phyloP scores from a whole-genome alignment of 768 basidiomycete genomes.

The Crucibulum laeve region DNA sequence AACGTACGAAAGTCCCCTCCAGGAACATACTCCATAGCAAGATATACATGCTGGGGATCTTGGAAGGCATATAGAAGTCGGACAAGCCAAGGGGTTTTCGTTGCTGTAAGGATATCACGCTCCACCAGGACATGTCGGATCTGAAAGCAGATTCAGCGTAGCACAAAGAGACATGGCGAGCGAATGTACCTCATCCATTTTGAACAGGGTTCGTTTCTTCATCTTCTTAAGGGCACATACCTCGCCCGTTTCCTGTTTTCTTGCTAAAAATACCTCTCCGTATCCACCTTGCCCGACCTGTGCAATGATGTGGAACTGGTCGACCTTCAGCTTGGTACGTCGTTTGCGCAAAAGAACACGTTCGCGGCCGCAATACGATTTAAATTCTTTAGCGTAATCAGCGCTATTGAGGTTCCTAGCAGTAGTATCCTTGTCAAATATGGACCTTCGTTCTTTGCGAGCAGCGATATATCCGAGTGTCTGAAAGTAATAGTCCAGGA shows the following conservation, averaged over 20 bases:
- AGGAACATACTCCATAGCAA: slow-evolving; percentile 99
- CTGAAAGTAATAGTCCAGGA: slow-evolving; percentile 98
- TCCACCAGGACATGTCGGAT: slow-evolving; percentile 98
- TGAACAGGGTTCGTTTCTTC: slow-evolving; percentile 89
- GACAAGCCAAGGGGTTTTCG: slow-evolving; percentile 97
- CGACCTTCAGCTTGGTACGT: slow-evolving; percentile 88
- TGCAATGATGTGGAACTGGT: slow-evolving; percentile 97
- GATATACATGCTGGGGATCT: slow-evolving; percentile 84
- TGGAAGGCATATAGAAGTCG: slow-evolving; percentile 95
- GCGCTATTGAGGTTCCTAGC: slow-evolving; percentile 52
- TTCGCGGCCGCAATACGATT: slow-evolving; percentile 91
- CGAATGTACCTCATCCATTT: slow-evolving; percentile 89
- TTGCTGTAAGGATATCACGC: slow-evolving; percentile 94
- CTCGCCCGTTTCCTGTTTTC: slow-evolving; percentile 93
- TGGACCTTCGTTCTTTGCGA: slow-evolving; percentile 78
- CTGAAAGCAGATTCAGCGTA: slow-evolving; percentile 28
- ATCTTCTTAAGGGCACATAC: slow-evolving; percentile 98
- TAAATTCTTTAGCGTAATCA: slow-evolving; percentile 77
- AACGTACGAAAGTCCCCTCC: slow-evolving; percentile 98
- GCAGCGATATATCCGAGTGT: slow-evolving; percentile 83
- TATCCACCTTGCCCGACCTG: slow-evolving; percentile 99
- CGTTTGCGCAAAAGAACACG: slow-evolving; percentile 88
- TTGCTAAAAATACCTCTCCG: slow-evolving; percentile 93
- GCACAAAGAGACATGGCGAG: background rate
- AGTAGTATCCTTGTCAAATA: slow-evolving; percentile 80